These are phyloP conservation scores for Russula vinacea DNA, from an alignment of 768 basidiomycete genomes.

Conservation along the genomic window DNA sequence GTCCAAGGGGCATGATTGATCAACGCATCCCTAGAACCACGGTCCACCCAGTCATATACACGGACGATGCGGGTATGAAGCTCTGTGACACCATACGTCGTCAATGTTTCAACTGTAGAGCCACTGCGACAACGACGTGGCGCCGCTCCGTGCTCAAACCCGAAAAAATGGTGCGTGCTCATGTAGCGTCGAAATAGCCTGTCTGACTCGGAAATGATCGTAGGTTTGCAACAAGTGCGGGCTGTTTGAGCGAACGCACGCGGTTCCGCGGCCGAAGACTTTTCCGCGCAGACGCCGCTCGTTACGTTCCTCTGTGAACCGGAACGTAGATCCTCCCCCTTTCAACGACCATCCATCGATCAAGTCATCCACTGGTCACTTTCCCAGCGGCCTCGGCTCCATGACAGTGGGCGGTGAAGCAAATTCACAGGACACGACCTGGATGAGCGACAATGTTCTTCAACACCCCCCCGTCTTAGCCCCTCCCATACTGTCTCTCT, in stretches of 20 bases:
- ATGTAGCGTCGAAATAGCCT: not conserved
- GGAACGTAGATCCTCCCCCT: not conserved
- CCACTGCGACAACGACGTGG: conserved; percentile 80
- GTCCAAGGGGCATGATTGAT: not conserved
- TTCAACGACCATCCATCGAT: not conserved
- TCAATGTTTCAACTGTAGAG: conserved; percentile 78
- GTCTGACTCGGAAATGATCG: not conserved
- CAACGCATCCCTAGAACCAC: not conserved
- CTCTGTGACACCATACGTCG: conserved; percentile 68
- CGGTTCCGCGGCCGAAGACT: conserved; percentile 55
- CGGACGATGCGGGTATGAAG: conserved; percentile 76
- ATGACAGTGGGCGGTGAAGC: not conserved
- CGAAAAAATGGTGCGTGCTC: conserved; percentile 58
- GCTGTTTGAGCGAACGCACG: conserved; percentile 75
- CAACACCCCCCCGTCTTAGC: not conserved
- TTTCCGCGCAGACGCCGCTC: conserved; percentile 17
- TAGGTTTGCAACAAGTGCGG: conserved; percentile 58
- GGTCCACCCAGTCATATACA: conserved; percentile 38
- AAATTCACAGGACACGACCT: not conserved
- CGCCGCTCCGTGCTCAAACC: conserved; percentile 66
- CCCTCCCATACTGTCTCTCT: no score
- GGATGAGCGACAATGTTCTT: not conserved
- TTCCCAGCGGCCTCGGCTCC: not conserved
- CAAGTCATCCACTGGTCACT: not conserved
- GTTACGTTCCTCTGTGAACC: not conserved